Evolutionary conservation across 1,284 basidiomycete genomes (phyloP), one percentile per base, ranked within the genome.

Genomic region (Heterobasidion parviporum): DNA sequence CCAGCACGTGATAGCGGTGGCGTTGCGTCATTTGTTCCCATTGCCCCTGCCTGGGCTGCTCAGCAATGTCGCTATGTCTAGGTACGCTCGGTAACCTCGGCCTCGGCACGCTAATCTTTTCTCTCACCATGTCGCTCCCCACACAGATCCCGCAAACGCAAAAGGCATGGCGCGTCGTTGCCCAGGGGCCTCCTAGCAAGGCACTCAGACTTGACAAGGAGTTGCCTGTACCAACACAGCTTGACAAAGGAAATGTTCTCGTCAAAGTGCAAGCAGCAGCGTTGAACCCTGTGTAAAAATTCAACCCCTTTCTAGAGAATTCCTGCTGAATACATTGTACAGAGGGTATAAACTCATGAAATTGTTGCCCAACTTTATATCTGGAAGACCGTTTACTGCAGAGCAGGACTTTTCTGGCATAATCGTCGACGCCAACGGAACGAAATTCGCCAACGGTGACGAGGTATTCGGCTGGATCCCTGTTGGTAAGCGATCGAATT

Each of bases 321-420:
- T 36, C 12, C 54, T 41, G 50, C 35, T 18, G 20, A 47, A 18
- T 16, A 48, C 32, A 50, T 15, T 14, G 18, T 33, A 49, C 6
- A 81, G 79, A 45, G 81, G 79, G 0, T 81, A 78, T 64, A 85
- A 86, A 64, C 4, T 82, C 1, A 78, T 86, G 75, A 68, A 67
- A n/a, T 7, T 70, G 6, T 35, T 80, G 3, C 82, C 85, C 5
- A 74, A 76, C 53, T 69, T 80, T 52, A 32, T 83, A 0, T 71
- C 73, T 5, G 69, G 68, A 18, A 70, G 80, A 48, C 83, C 84
- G 1, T 69, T 79, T 41, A 69, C 79, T 7, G 72, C 81, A 41
- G 85, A 84, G 61, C 67, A 76, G 54, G 88, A 90, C 62, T 70
- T 88, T 50, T 71, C 84, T 0, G 88, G 87, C 0, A 69, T 78